A percentile compares a stretch with the other conserved stretches of the same genome.
Conservation (phyloP, 1,284 basidiomycete species). For the Puccinia polysora region DNA sequence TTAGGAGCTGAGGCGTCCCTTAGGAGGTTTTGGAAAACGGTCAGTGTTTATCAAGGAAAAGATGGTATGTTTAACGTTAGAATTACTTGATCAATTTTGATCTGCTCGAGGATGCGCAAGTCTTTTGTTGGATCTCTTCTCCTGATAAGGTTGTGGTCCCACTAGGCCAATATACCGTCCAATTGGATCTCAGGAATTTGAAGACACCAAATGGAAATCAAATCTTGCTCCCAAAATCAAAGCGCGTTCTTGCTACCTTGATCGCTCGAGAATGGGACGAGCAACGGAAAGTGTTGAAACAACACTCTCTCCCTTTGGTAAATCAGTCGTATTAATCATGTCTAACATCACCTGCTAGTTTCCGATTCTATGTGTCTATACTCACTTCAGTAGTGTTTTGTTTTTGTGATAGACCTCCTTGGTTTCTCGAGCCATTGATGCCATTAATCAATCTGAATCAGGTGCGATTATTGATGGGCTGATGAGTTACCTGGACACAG, state of each 20-base stretch:
- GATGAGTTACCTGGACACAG: constrained; percentile 84
- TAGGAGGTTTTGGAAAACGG: constrained; percentile 85
- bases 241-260: constrained; percentile 25
- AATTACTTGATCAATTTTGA: constrained; percentile 10
- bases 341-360: not conserved
- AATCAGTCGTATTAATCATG: not conserved
- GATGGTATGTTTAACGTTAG: constrained; percentile 53
- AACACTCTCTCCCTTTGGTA: constrained; percentile 41
- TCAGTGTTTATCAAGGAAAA: constrained; percentile 51
- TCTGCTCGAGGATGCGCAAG: not conserved
- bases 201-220: constrained; percentile 33
- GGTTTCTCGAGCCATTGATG: constrained; percentile 80
- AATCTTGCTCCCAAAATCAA: constrained; percentile 28
- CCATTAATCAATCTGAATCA: constrained; percentile 62
- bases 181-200: constrained; percentile 71
- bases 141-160: too few species aligned
- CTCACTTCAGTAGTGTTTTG: constrained; percentile 7
- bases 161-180: constrained; percentile 64
- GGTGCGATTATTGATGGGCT: constrained; percentile 68
- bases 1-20: constrained; percentile 78
- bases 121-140: not conserved
- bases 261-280: constrained; percentile 36
- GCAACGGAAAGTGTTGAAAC: constrained; percentile 20
- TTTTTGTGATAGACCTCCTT: constrained; percentile 77
- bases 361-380: not conserved